These are phyloP conservation scores for Starmerella etchellsii DNA, from an alignment of 805 yeast genomes.

Conservation along the genomic window DNA sequence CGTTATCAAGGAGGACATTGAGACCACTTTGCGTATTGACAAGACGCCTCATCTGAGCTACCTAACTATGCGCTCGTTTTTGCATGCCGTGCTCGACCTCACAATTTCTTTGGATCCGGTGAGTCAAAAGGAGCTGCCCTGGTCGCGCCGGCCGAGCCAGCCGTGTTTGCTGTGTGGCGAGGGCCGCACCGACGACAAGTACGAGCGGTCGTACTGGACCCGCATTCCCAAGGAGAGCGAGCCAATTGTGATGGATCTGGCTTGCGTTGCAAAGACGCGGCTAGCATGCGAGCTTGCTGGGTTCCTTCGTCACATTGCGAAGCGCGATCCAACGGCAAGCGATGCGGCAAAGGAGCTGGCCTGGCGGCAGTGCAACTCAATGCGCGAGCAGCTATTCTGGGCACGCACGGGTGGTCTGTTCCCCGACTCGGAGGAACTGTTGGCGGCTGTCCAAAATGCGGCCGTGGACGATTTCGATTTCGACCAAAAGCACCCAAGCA, in stretches of 20 bases:
- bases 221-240: slow-evolving; percentile 27
- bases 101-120: slow-evolving; percentile 76
- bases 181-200: slow-evolving; percentile 50
- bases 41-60: slow-evolving; percentile 50
- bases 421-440: slow-evolving; percentile 10
- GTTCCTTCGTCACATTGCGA: slow-evolving; percentile 51
- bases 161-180: slow-evolving; percentile 85
- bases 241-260: slow-evolving; percentile 51
- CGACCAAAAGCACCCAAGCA: too few relatives aligned
- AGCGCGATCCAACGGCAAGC: slow-evolving; percentile 48
- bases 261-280: slow-evolving; percentile 67
- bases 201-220: slow-evolving; percentile 63
- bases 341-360: slow-evolving; percentile 33
- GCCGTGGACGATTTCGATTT: slow-evolving; percentile 4
- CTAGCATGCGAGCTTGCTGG: slow-evolving; percentile 74
- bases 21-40: slow-evolving; percentile 54
- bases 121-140: slow-evolving; percentile 66
- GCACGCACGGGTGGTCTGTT: slow-evolving; percentile 49
- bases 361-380: slow-evolving; percentile 52
- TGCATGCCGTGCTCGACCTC: slow-evolving; percentile 64
- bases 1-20: slow-evolving; percentile 65
- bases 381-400: slow-evolving; percentile 71
- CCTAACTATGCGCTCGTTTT: slow-evolving; percentile 47
- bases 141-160: slow-evolving; percentile 36
- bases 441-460: not conserved